phyloP scores from a whole-genome alignment of 1,284 basidiomycete genomes.

The Wolfiporia cocos region DNA sequence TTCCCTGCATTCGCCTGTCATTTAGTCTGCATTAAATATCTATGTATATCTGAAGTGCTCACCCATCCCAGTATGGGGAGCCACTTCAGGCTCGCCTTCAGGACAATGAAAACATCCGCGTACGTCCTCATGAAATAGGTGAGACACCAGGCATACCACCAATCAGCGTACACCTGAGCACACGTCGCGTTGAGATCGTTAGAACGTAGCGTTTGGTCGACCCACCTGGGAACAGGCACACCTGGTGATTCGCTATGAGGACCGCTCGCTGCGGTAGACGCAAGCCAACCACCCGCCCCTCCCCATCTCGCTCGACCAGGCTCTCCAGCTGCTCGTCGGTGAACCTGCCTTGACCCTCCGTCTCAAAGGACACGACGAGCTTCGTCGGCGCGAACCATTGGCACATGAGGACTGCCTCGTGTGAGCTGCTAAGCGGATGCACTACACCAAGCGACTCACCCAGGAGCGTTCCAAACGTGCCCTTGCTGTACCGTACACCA shows the following conservation, averaged over 20 bases:
- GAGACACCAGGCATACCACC: conserved; percentile 90
- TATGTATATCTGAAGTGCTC: conserved; percentile 21
- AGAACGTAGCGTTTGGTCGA: not conserved
- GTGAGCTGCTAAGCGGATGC: not conserved
- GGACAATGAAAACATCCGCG: conserved; percentile 77
- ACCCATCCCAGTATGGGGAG: conserved; percentile 88
- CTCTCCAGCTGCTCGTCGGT: conserved; percentile 48
- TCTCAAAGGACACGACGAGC: conserved; percentile 72
- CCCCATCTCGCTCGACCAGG: conserved; percentile 48
- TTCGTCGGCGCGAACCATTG: conserved; percentile 81
- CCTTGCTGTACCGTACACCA: conserved; percentile 77
- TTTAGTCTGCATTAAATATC: not conserved
- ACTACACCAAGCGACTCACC: conserved; percentile 40
- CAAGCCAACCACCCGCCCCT: conserved; percentile 55
- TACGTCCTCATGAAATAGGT: conserved; percentile 73
- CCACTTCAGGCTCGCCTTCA: conserved; percentile 88
- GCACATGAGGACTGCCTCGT: conserved; percentile 58
- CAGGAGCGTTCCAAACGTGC: conserved; percentile 69
- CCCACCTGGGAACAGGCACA: conserved; percentile 24
- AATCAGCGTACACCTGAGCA: conserved; percentile 78
- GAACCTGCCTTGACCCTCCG: conserved; percentile 55
- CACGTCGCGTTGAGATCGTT: not conserved
- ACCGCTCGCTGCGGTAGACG: conserved; percentile 75
- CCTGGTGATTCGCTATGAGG: conserved; percentile 80
- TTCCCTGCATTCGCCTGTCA: conserved; percentile 44